Conservation (phyloP, 495 filamentous ascomycete species). For the Podospora pseudopauciseta region DNA sequence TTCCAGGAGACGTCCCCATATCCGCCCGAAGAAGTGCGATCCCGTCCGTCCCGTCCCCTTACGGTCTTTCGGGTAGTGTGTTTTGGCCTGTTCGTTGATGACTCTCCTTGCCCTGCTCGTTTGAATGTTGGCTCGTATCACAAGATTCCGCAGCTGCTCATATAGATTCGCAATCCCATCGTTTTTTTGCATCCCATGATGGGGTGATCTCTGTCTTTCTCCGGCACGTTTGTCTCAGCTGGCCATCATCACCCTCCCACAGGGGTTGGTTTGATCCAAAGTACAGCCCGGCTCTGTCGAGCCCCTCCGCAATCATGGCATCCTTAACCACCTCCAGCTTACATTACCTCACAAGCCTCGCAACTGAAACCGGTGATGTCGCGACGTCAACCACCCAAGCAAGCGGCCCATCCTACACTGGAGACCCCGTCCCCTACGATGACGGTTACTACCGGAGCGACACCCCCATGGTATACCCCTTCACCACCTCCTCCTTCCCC, state of each 20-base stretch:
- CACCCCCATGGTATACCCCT: background rate
- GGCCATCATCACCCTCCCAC: background rate
- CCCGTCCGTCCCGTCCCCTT: background rate
- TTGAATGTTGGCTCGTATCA: background rate
- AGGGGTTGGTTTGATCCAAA: no score
- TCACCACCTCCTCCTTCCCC: background rate
- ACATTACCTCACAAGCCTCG: no score
- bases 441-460: background rate
- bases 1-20: background rate
- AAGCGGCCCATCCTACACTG: no score
- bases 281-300: no score
- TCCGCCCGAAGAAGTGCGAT: background rate
- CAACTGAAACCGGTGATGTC: no score
- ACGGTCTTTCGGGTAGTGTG: background rate
- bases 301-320: no score
- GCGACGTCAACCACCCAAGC: no score
- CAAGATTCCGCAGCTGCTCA: background rate
- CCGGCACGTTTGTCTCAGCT: background rate
- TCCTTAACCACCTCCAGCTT: no score
- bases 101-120: background rate
- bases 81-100: background rate
- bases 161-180: background rate
- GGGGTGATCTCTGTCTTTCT: background rate
- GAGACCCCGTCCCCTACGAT: no score
- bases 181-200: background rate